These are phyloP conservation scores for Morella rubra DNA, from an alignment of 306 rosid species.

Conservation along the genomic window DNA sequence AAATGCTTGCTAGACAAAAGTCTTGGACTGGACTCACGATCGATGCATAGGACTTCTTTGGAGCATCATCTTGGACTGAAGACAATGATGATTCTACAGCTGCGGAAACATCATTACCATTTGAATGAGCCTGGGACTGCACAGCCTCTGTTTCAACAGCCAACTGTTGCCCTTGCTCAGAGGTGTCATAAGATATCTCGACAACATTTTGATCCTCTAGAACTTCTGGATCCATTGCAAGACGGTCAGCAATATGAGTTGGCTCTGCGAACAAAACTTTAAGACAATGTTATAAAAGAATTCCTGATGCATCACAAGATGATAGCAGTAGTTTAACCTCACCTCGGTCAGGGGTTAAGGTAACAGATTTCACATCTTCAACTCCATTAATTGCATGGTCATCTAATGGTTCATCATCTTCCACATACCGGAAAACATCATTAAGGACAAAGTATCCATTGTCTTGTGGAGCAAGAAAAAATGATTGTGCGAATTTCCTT, in stretches of 20 bases:
- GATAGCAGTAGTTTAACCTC: conserved; percentile 17
- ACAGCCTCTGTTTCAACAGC: conserved; percentile 37
- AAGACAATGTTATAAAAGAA: conserved; percentile 13
- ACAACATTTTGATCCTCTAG: conserved; percentile 34
- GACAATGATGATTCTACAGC: conserved; percentile 39
- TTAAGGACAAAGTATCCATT: conserved; percentile 70
- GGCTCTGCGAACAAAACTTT: conserved; percentile 40
- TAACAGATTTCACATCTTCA: conserved; percentile 33
- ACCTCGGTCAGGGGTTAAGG: conserved; percentile 51
- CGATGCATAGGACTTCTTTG: conserved; percentile 77
- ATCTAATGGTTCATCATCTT: conserved; percentile 46
- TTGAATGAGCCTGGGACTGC: conserved; percentile 45
- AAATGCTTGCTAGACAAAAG: conserved; percentile 21
- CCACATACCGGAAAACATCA: conserved; percentile 75
- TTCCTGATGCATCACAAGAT: conserved; percentile 8
- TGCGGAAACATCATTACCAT: conserved; percentile 47
- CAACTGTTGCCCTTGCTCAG: conserved; percentile 41
- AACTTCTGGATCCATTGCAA: conserved; percentile 43
- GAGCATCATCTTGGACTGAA: conserved; percentile 48
- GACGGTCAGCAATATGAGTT: conserved; percentile 43
- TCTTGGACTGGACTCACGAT: conserved; percentile 48
- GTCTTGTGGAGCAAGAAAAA: conserved; percentile 86
- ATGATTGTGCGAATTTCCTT: conserved; percentile 69
- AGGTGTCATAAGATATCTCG: conserved; percentile 43
- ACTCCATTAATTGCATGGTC: conserved; percentile 39